A percentile compares a stretch with the other conserved stretches of the same genome.
Conservation (phyloP, 2,329 filamentous ascomycete genomes). For the Macroventuria anomochaeta region DNA sequence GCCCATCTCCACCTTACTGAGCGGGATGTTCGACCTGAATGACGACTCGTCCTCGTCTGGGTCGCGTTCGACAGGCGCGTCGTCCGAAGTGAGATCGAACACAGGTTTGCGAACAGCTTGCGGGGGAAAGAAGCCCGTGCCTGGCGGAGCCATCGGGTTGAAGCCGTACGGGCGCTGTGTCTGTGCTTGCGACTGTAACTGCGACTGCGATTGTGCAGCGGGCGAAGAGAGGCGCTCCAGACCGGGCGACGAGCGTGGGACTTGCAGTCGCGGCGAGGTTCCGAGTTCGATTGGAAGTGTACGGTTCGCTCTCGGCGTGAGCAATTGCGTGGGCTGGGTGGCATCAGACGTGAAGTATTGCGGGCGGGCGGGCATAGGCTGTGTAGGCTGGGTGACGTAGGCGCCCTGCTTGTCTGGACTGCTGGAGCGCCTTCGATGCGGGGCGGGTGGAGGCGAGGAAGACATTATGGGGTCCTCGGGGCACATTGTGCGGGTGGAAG, state of each 20-base stretch:
- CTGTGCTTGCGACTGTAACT: conserved; percentile 48
- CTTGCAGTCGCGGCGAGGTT: conserved; percentile 67
- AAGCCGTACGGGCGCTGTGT: conserved; percentile 75
- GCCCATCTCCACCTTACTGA: conserved; percentile 59
- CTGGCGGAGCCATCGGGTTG: conserved; percentile 76
- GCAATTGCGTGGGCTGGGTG: conserved; percentile 65
- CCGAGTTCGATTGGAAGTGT: conserved; percentile 23
- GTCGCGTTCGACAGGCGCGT: conserved; percentile 57
- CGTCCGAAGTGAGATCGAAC: conserved; percentile 56
- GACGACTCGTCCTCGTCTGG: conserved; percentile 50
- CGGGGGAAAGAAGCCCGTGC: conserved; percentile 68
- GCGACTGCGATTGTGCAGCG: conserved; percentile 38
- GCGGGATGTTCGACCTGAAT: conserved; percentile 63
- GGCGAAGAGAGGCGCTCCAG: conserved; percentile 49
- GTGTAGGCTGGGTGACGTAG: conserved; percentile 52
- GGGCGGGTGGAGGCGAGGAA: conserved; percentile 38
- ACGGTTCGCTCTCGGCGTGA: conserved; percentile 52
- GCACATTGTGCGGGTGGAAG: conserved; percentile 33
- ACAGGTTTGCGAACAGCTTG: conserved; percentile 48
- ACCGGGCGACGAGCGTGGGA: conserved; percentile 86
- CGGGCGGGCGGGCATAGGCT: conserved; percentile 37
- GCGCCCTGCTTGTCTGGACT: conserved; percentile 59
- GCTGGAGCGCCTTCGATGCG: conserved; percentile 37
- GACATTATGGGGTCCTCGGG: conserved; percentile 43
- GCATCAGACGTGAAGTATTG: conserved; percentile 51